Evolutionary conservation across 2,329 filamentous ascomycete species (phyloP), one percentile per base, ranked within the genome.

Genomic region (Pestalotiopsis sp.): DNA sequence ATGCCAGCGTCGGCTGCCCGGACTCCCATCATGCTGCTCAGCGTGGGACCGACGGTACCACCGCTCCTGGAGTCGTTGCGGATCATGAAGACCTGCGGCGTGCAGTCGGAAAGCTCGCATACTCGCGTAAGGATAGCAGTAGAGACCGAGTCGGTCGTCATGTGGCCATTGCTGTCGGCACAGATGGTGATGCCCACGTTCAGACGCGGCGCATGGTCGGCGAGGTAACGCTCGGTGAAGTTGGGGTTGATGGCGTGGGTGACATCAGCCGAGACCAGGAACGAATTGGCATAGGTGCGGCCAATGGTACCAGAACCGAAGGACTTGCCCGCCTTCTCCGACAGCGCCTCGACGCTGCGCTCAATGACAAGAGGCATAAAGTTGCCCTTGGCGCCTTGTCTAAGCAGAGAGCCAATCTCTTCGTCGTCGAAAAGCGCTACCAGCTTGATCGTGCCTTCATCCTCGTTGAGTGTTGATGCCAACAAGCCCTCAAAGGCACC

Each of bases 371-470:
- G 86, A 56, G 93, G 92, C 68, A 98, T 87, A 84, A 98, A 97
- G 84, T 98, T 98, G 68, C 93, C 91, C 66, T 88, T 87, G 5
- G 96, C 96, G 70, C 96, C 96, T 82, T 98, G 95, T 68, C 95
- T 92, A 64, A 98, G 89, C 9, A 94, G 86, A 31, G 93, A 97
- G 70, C 96, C 96, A 70, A 99, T 97, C 80, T 99, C 96, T 80
- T 99, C 96, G 76, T 98, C 93, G 77, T 98, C 96, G 77, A 98
- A 98, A 75, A 98, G 91, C n/a, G 92, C 94, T 45, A 96, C 93
- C 67, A 98, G 86, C 82, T 97, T 97, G 80, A 98, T 90, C 66
- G 91, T 88, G n/a, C 90, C 87, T 70, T 91, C 87, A 11, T 83
- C 79, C 1, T 87, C 83, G 73, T 80, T 84, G 52, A 86, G 82